Evolutionary conservation across 345 rosid genomes (phyloP).

Genomic region (Arabidopsis thaliana): TAIR10.1 NC_003076.8:19610501-19611000

Average conservation of each 20-base stretch:
- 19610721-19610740: constrained; percentile 2
- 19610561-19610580: background rate
- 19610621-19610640: background rate
- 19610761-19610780: constrained; percentile 74
- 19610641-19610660: constrained; percentile 7
- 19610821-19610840: constrained; percentile 79
- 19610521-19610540: constrained; percentile 94
- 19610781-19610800: constrained; percentile 97
- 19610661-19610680: background rate
- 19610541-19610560: constrained; percentile 27
- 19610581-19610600: background rate
- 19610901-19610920: constrained; percentile 67
- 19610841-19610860: constrained; percentile 79
- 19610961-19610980: background rate
- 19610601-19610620: constrained; percentile 3
- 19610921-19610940: constrained; percentile 63
- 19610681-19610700: constrained; percentile 12
- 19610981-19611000: constrained; percentile 17
- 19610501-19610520: constrained; percentile 86
- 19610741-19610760: constrained; percentile 57
- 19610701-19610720: constrained; percentile 25
- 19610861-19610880: constrained; percentile 84
- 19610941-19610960: constrained; percentile 2
- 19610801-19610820: constrained; percentile 97
- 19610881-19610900: constrained; percentile 66